Conservation (phyloP, 108 stramenopile genomes). For the Conticribra guillardii region DNA sequence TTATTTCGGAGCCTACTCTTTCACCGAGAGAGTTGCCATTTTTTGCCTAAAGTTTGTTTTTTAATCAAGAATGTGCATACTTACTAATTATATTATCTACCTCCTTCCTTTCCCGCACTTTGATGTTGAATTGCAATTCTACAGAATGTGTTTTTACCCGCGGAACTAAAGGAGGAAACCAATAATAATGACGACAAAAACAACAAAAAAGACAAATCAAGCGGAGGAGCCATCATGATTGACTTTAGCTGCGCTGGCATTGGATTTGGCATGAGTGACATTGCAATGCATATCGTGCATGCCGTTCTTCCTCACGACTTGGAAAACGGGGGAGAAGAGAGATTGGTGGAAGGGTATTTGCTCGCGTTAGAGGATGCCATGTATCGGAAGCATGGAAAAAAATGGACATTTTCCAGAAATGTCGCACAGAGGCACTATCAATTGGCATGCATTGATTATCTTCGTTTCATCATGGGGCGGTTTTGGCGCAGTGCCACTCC, state of each 20-base stretch:
- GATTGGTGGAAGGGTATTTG: conserved; percentile 64
- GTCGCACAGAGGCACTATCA: conserved; percentile 72
- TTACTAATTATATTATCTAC: no score
- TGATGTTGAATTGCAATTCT: background rate
- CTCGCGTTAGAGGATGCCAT: conserved; percentile 45
- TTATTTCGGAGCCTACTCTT: no score
- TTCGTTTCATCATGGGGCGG: conserved; percentile 51
- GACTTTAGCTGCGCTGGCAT: conserved; percentile 81
- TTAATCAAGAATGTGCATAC: no score
- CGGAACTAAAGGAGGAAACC: background rate
- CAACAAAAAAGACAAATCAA: background rate
- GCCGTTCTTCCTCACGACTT: conserved; percentile 59
- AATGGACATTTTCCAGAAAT: conserved; percentile 47
- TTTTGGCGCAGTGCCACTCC: conserved; percentile 50
- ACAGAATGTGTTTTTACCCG: conserved; percentile 73
- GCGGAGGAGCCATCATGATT: conserved; percentile 55
- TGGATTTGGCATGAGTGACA: conserved; percentile 71
- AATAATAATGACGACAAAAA: background rate
- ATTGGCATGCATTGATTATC: conserved; percentile 71
- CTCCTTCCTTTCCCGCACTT: no score
- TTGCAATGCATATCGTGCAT: conserved; percentile 67
- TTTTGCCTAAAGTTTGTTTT: no score
- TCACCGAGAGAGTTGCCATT: no score
- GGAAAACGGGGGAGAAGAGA: conserved; percentile 63
- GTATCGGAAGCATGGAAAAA: background rate